A percentile compares a stretch with the other conserved stretches of the same genome.
phyloP scores from a whole-genome alignment of 257 asterid genomes.

The Schizonepeta tenuifolia region DNA sequence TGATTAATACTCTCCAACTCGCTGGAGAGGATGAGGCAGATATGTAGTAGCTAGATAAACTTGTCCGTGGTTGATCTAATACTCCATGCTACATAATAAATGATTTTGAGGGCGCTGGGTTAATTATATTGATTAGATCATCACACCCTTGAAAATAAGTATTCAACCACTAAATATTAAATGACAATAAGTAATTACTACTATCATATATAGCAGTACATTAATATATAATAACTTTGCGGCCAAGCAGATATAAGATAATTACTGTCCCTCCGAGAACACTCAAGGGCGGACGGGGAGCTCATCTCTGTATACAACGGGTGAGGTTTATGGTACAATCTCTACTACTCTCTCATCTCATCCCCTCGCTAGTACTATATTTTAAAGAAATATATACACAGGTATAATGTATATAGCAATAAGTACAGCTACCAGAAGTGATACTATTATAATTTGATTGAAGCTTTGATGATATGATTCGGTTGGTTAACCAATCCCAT shows the following conservation, averaged over 20 bases:
- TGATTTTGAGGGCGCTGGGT: background rate
- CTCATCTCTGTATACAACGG: no score
- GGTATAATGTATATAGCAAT: background rate
- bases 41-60: background rate
- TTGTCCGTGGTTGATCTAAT: background rate
- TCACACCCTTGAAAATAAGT: background rate
- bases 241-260: no score
- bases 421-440: background rate
- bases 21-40: no score
- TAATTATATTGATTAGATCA: background rate
- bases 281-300: no score
- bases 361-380: no score
- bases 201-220: background rate
- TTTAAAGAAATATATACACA: no score
- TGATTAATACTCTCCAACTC: no score
- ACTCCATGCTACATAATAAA: background rate
- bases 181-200: background rate
- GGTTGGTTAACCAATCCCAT: background rate
- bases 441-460: background rate
- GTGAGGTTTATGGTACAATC: no score
- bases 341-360: no score
- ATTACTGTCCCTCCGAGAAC: no score
- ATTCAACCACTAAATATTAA: background rate
- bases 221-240: no score
- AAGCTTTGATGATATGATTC: background rate